Evolutionary conservation across 31 red algal genomes (phyloP).

Genomic region (Porphyra umbilicalis): DNA sequence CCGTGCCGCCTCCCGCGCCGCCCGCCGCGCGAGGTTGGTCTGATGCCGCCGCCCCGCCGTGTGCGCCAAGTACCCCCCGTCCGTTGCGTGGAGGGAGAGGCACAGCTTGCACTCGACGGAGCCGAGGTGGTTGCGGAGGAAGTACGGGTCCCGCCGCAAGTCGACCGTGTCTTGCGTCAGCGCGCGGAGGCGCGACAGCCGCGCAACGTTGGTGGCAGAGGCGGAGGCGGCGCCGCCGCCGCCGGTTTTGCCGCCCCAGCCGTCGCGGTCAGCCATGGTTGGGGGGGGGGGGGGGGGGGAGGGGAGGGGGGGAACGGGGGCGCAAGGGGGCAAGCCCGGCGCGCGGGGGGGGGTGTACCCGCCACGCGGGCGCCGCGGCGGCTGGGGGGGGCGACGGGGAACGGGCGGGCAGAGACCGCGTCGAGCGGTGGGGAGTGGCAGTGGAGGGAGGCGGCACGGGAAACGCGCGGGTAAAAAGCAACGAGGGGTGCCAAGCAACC

Average conservation of each 20-base stretch:
- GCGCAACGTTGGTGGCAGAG: slow-evolving; percentile 36
- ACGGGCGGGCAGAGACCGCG: no score
- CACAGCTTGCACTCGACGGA: slow-evolving; percentile 95
- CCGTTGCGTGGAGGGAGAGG: slow-evolving; percentile 81
- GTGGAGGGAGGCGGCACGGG: no score
- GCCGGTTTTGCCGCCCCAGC: slow-evolving; percentile 81
- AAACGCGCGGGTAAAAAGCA: no score
- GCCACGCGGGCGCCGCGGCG: neutral
- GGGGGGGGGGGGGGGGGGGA: neutral
- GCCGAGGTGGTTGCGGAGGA: slow-evolving; percentile 92
- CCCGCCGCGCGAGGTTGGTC: slow-evolving; percentile 68
- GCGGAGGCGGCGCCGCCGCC: slow-evolving; percentile 74
- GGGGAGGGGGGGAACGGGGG: neutral
- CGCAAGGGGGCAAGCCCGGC: neutral
- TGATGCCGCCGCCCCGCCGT: slow-evolving; percentile 89
- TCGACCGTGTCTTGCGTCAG: slow-evolving; percentile 87
- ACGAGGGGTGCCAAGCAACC: no score
- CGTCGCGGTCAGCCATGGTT: slow-evolving; percentile 63
- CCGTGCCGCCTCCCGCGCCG: slow-evolving; percentile 66
- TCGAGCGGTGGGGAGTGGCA: no score
- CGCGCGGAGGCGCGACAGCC: slow-evolving; percentile 54
- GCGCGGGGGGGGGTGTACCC: neutral
- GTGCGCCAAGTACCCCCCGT: slow-evolving; percentile 95
- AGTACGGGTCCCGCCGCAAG: slow-evolving; percentile 86
- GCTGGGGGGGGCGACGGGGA: no score